Evolutionary conservation across 2,329 filamentous ascomycete species (phyloP).

Genomic region (Magnaporthales sp.): DNA sequence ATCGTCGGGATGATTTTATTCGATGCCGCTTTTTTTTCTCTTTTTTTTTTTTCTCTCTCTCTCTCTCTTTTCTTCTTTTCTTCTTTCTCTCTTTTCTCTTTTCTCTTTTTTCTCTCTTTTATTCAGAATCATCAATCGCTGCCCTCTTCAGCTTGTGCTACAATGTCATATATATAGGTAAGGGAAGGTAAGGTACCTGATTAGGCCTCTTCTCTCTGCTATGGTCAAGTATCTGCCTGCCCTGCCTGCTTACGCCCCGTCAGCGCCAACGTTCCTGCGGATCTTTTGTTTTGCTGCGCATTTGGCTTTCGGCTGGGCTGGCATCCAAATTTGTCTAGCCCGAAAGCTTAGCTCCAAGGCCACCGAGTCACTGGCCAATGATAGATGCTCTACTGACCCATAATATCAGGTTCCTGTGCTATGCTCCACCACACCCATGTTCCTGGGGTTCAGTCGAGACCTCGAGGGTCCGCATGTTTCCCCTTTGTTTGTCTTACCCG

Average conservation of each 20-base stretch:
- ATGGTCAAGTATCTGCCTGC: neutral
- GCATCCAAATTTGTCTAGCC: neutral
- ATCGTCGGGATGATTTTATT: too few species aligned
- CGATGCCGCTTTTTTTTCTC: too few species aligned
- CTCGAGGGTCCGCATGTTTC: neutral
- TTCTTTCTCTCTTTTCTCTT: neutral
- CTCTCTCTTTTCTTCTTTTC: too few species aligned
- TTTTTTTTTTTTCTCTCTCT: too few species aligned
- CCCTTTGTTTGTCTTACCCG: neutral
- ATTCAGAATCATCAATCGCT: neutral
- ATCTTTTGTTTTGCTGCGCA: neutral
- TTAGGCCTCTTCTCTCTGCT: neutral
- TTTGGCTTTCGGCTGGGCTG: too few species aligned
- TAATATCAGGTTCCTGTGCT: neutral
- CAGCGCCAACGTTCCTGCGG: neutral
- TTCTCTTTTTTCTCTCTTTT: neutral
- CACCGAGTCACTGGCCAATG: neutral
- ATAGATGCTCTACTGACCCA: neutral
- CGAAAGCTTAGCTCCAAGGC: neutral
- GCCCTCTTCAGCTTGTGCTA: neutral
- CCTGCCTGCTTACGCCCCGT: neutral
- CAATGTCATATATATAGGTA: too few species aligned
- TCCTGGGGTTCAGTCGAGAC: neutral
- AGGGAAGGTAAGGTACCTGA: too few species aligned
- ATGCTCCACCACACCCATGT: neutral